These are phyloP conservation scores for Royoungia palumana DNA, from an alignment of 768 basidiomycete genomes.

Conservation along the genomic window DNA sequence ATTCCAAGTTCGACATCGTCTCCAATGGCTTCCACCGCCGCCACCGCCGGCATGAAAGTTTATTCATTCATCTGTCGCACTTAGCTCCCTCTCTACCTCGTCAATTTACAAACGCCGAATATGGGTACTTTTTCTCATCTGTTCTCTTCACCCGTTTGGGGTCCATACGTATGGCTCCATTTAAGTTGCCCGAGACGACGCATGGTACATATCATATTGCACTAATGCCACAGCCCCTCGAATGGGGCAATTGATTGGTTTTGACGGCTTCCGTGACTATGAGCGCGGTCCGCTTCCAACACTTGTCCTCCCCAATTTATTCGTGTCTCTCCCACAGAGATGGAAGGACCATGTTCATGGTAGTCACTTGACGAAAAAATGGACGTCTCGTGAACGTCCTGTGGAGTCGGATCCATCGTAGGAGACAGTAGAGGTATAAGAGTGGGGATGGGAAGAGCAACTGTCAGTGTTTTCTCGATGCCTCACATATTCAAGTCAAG, in stretches of 20 bases:
- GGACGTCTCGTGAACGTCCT: neutral
- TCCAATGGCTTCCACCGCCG: too few species aligned
- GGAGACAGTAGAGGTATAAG: too few species aligned
- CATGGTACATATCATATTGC: neutral
- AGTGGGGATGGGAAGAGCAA: neutral
- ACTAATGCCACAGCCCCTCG: neutral
- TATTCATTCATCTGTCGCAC: too few species aligned
- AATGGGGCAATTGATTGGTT: neutral
- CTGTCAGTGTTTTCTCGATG: neutral
- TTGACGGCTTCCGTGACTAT: neutral
- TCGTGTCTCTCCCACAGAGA: neutral
- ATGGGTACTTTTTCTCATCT: too few species aligned
- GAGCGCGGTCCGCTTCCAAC: neutral
- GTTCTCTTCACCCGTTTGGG: too few species aligned
- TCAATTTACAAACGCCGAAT: too few species aligned
- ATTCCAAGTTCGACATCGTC: too few species aligned
- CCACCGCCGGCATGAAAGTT: too few species aligned
- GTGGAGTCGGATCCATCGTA: neutral
- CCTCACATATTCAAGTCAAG: neutral
- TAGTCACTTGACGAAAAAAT: neutral
- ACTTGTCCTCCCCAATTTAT: neutral
- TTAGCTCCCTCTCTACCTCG: too few species aligned
- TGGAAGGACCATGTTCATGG: neutral
- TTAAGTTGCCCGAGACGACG: neutral
- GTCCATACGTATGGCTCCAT: too few species aligned